These are phyloP conservation scores for Candida patagonica DNA, from an alignment of 805 yeast species.

Conservation along the genomic window DNA sequence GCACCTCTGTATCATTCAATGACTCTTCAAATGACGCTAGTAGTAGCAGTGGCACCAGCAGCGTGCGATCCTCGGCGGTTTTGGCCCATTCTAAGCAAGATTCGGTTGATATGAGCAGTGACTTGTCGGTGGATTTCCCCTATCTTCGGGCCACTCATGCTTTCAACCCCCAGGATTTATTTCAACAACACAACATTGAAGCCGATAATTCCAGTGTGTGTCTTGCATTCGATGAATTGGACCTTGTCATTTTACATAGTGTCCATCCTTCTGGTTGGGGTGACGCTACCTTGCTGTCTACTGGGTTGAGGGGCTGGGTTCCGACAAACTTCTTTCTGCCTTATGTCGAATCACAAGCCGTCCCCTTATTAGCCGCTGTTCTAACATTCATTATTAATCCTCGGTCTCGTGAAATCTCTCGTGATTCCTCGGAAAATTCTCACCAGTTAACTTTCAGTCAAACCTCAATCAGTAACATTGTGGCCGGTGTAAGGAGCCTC, in stretches of 20 bases:
- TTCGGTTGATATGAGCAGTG: no score
- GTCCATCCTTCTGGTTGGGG: constrained; percentile 37
- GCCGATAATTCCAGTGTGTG: constrained; percentile 28
- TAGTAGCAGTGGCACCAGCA: no score
- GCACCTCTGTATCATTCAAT: no score
- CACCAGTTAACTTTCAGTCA: constrained; percentile 25
- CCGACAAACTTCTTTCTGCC: constrained; percentile 34
- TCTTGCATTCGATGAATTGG: constrained; percentile 28
- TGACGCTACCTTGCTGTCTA: constrained; percentile 30
- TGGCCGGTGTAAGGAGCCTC: constrained; percentile 30
- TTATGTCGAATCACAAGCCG: constrained; percentile 27
- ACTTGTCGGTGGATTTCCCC: constrained; percentile 21
- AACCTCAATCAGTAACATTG: constrained; percentile 29
- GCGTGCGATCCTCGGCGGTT: no score
- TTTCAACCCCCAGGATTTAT: constrained; percentile 24
- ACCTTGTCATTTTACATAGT: constrained; percentile 29
- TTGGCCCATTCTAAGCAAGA: no score
- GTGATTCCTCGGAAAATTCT: constrained; percentile 1
- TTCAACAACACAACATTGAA: constrained; percentile 17
- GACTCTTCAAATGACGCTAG: no score
- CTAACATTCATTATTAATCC: constrained; percentile 29
- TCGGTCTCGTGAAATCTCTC: constrained; percentile 19
- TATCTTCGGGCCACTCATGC: constrained; percentile 27
- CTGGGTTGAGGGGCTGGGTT: constrained; percentile 34
- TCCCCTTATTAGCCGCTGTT: constrained; percentile 30